Evolutionary conservation across 208 protist species (phyloP).

Genomic region (Angomonas ambiguus): DNA sequence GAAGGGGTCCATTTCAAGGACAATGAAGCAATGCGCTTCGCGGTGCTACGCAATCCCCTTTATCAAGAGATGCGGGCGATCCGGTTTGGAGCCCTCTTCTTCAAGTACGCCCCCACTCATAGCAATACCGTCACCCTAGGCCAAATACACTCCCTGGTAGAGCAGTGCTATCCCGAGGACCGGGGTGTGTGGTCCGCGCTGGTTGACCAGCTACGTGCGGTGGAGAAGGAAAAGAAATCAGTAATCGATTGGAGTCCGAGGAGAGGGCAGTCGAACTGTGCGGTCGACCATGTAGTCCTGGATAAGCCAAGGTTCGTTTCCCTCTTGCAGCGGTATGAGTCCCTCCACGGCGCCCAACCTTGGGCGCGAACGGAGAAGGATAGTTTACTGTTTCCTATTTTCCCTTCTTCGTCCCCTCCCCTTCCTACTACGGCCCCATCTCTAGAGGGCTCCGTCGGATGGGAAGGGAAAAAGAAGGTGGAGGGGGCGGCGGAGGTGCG

Average conservation of each 20-base stretch:
- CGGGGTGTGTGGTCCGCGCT: constrained; percentile 49
- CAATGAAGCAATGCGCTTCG: neutral
- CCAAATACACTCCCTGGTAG: constrained; percentile 47
- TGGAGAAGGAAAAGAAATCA: constrained; percentile 3
- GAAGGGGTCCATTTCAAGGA: neutral
- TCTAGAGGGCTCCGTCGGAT: too few relatives aligned
- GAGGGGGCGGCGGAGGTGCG: too few relatives aligned
- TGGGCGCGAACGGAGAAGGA: constrained; percentile 41
- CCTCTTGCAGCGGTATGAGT: constrained; percentile 45
- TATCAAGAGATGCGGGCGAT: constrained; percentile 42
- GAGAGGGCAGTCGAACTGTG: neutral
- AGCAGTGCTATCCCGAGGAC: constrained; percentile 57
- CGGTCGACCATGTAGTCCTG: constrained; percentile 18
- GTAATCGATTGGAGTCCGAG: neutral
- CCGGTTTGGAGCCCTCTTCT: constrained; percentile 74
- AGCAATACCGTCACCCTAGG: constrained; percentile 23
- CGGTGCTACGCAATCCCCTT: constrained; percentile 4
- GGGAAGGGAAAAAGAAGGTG: too few relatives aligned
- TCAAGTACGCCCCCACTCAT: constrained; percentile 56
- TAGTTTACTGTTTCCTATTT: constrained; percentile 16
- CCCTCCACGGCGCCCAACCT: constrained; percentile 38
- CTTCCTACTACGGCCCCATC: too few relatives aligned
- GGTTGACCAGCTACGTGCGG: constrained; percentile 1
- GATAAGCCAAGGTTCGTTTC: constrained; percentile 51
- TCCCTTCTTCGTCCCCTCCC: neutral